Evolutionary conservation across 2,329 filamentous ascomycete genomes (phyloP), one percentile per base, ranked within the genome.

Genomic region (Sclerotinia glacialis): DNA sequence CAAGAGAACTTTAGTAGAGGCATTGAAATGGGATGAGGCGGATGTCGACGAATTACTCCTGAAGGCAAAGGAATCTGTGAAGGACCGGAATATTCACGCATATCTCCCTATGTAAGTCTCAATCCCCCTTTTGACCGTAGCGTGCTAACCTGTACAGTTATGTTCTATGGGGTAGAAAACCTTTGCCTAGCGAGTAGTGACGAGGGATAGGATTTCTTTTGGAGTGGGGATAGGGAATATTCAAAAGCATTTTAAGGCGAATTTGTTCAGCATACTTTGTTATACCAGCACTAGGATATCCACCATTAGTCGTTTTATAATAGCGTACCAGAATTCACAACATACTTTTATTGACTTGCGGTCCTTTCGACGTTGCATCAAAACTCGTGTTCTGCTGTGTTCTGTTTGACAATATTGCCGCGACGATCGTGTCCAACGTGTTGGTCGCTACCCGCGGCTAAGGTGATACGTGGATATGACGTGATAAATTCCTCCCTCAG

Each of bases 121-220:
- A 42, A 42, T 6, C 14, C 12, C 16, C 44, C n/a, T 34, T 34
- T 11, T 11, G 47, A 16, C 3, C 11, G 5, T 6, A 9, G 3
- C 9, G 11, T 23, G 5, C 58, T 61, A 49, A 61, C 16, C 34
- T 42, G n/a, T 54, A 28, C 3, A 63, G 58, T 49, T 61, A 61
- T 23, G n/a, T 61, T 49, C 28, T 61, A 37, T 61, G 58, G 58
- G 58, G 58, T 21, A 49, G 58, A 37, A 61, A 49, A 34, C 58
- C 58, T 11, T 18, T 37, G 2, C 16, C 42, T 16, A 61, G 44
- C 58, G 46, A 61, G 8, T 21, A 16, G 40, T 37, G 12, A 37
- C 37, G 28, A 2, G 37, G 18, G 34, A 23, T 14, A 11, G 12
- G n/a, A 56, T 42, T 42, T 26, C 12, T 40, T 56, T 56, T 46